Percentiles rank a stretch among this genome's conserved stretches.
Evolutionary conservation across 768 basidiomycete species (phyloP).

Genomic region (Panus rudis): DNA sequence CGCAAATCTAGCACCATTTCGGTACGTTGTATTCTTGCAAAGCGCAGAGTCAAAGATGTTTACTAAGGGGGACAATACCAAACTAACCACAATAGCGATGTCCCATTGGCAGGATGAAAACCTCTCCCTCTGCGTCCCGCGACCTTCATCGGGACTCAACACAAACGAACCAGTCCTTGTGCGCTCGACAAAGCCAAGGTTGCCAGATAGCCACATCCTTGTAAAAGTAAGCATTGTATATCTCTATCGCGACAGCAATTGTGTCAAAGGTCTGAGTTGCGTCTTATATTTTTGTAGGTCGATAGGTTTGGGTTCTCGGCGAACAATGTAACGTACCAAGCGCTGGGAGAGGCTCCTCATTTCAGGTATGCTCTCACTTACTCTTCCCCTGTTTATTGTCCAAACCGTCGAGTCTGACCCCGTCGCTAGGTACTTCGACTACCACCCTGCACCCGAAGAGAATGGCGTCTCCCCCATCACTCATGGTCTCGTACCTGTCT

Average conservation of each 20-base stretch:
- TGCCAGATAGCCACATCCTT: conserved; percentile 10
- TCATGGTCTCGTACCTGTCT: conserved; percentile 63
- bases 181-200: conserved; percentile 5
- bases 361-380: conserved; percentile 25
- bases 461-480: conserved; percentile 35
- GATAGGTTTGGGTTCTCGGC: conserved; percentile 68
- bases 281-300: too few species aligned
- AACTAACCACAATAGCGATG: too few species aligned
- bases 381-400: background rate
- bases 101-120: conserved; percentile 6
- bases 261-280: too few species aligned
- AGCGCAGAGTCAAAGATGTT: too few species aligned
- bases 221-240: too few species aligned
- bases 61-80: too few species aligned
- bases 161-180: conserved; percentile 24
- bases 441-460: conserved; percentile 42
- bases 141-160: conserved; percentile 28
- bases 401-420: background rate
- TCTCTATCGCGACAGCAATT: too few species aligned
- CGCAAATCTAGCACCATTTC: too few species aligned
- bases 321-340: conserved; percentile 68
- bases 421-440: conserved; percentile 58
- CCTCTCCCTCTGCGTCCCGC: conserved; percentile 33
- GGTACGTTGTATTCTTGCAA: too few species aligned
- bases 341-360: conserved; percentile 36